These are phyloP conservation scores for Echium plantagineum DNA, from an alignment of 257 asterid genomes.

Conservation along the genomic window DNA sequence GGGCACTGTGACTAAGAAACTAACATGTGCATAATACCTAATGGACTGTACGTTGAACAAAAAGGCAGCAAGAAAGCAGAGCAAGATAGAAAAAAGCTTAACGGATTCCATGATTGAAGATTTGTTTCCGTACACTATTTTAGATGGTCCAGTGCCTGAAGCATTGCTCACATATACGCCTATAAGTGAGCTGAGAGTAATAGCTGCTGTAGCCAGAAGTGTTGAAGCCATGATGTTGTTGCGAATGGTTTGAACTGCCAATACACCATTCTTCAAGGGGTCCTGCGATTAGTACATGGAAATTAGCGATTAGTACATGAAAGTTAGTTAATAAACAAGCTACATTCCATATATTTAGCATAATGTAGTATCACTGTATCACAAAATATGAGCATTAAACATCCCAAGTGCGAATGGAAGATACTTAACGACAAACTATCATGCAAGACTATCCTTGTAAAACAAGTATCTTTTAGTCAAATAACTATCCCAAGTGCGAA, in stretches of 20 bases:
- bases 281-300: slow-evolving; percentile 35
- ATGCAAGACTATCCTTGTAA: too few species aligned
- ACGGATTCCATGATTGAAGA: slow-evolving; percentile 35
- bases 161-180: slow-evolving; percentile 62
- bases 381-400: too few species aligned
- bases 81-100: slow-evolving; percentile 53
- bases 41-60: slow-evolving; percentile 65
- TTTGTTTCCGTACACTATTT: slow-evolving; percentile 32
- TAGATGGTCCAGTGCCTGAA: slow-evolving; percentile 30
- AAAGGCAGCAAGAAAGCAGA: slow-evolving; percentile 75
- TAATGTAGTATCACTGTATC: too few species aligned
- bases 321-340: slow-evolving; percentile 2
- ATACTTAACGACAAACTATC: too few species aligned
- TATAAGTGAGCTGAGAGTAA: slow-evolving; percentile 81
- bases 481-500: too few species aligned
- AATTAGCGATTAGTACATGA: neutral
- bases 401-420: too few species aligned
- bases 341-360: too few species aligned
- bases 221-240: slow-evolving; percentile 97
- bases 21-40: slow-evolving; percentile 71
- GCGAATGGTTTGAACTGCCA: slow-evolving; percentile 77
- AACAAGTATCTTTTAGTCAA: too few species aligned
- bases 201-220: slow-evolving; percentile 71
- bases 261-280: slow-evolving; percentile 64
- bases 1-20: slow-evolving; percentile 67